A percentile compares a stretch with the other conserved stretches of the same genome.
These are phyloP conservation scores for Scopulariopsis brevicaulis DNA, from an alignment of 2,329 filamentous ascomycete species.

Conservation along the genomic window DNA sequence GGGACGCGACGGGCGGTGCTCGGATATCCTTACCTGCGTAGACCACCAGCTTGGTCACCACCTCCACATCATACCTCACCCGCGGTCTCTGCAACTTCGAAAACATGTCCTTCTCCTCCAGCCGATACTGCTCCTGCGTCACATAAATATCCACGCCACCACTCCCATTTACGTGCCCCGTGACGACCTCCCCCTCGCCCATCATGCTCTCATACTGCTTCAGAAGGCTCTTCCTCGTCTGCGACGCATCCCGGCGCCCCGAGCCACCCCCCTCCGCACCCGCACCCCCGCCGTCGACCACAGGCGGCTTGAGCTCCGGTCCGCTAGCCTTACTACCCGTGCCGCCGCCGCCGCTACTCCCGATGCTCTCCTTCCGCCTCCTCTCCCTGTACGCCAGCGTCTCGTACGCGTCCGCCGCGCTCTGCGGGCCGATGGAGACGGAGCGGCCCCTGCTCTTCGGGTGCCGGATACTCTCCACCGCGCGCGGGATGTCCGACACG, in stretches of 20 bases:
- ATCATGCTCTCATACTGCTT: conserved; percentile 63
- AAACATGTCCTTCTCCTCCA: conserved; percentile 72
- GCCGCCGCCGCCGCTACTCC: conserved; percentile 37
- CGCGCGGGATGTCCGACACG: conserved; percentile 74
- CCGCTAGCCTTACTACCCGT: conserved; percentile 24
- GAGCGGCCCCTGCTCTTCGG: conserved; percentile 60
- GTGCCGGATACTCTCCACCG: conserved; percentile 73
- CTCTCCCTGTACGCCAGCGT: conserved; percentile 80
- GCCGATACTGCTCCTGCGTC: conserved; percentile 34
- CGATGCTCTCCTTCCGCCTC: conserved; percentile 40
- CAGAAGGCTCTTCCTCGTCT: conserved; percentile 16
- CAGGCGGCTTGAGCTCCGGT: not conserved
- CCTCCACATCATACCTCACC: conserved; percentile 95
- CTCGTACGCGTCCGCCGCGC: conserved; percentile 92
- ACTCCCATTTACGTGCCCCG: conserved; percentile 15
- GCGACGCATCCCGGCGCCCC: not conserved
- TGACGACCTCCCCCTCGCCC: conserved; percentile 48
- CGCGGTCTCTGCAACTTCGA: conserved; percentile 72
- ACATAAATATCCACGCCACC: conserved; percentile 8
- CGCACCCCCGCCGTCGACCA: not conserved
- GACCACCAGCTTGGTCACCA: conserved; percentile 91
- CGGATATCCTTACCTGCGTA: conserved; percentile 60
- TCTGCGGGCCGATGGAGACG: conserved; percentile 87
- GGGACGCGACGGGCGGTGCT: not conserved
- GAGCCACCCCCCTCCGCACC: not conserved